Evolutionary conservation across 192 early-diverging fungal species (phyloP).

Genomic region (Backusella morwellensis): DNA sequence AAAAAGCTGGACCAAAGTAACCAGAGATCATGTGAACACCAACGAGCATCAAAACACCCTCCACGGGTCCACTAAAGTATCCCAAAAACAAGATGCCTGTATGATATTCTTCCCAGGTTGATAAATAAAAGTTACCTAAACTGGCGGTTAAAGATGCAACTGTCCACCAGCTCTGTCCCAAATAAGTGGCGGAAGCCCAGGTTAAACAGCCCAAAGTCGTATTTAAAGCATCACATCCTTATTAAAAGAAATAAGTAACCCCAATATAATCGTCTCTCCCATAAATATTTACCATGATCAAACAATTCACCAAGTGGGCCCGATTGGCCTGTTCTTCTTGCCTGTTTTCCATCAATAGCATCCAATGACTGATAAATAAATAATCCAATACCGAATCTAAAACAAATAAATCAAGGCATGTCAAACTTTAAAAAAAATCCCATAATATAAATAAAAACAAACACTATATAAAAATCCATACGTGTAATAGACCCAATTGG

Average conservation of each 20-base stretch:
- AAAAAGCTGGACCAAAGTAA: slow-evolving; percentile 26
- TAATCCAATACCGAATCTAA: slow-evolving; percentile 68
- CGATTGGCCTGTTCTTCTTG: slow-evolving; percentile 80
- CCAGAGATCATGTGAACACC: slow-evolving; percentile 62
- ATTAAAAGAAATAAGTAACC: neutral
- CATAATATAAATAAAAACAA: neutral
- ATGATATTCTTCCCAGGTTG: slow-evolving; percentile 95
- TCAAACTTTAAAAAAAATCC: slow-evolving; percentile 10
- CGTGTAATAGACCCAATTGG: slow-evolving; percentile 81
- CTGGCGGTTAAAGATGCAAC: slow-evolving; percentile 33
- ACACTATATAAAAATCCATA: slow-evolving; percentile 31
- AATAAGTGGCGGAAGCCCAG: slow-evolving; percentile 58
- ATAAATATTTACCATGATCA: slow-evolving; percentile 74
- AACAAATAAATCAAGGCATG: neutral
- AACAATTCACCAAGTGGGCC: slow-evolving; percentile 94
- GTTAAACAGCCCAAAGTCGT: slow-evolving; percentile 58
- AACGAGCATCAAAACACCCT: slow-evolving; percentile 77
- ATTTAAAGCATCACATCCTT: slow-evolving; percentile 61
- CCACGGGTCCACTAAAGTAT: slow-evolving; percentile 88
- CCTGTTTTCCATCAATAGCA: slow-evolving; percentile 96
- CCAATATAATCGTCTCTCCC: neutral
- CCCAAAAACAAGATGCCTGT: slow-evolving; percentile 83
- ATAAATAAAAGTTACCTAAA: slow-evolving; percentile 76
- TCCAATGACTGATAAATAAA: slow-evolving; percentile 91
- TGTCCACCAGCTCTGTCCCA: slow-evolving; percentile 75